Conservation (phyloP, 352 stramenopile genomes). For the Globisporangium spiculum region DNA sequence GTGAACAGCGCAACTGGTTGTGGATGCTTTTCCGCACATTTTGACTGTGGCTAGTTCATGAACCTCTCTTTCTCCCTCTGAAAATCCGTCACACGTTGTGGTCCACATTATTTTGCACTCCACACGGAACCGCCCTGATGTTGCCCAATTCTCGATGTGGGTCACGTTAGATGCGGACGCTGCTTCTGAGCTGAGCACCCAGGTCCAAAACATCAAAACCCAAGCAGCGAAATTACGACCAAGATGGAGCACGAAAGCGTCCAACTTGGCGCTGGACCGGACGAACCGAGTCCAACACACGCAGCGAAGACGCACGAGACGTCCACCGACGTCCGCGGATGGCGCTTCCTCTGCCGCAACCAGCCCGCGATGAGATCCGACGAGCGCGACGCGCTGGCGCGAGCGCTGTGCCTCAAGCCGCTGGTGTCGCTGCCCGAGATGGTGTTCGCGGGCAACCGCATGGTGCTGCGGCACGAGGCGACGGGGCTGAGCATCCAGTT, state of each 20-base stretch:
- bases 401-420: constrained; percentile 26
- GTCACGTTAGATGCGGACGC: background rate
- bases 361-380: constrained; percentile 41
- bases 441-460: constrained; percentile 41
- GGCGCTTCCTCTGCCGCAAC: constrained; percentile 37
- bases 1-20: too few species aligned
- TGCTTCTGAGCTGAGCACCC: too few species aligned
- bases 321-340: constrained; percentile 31
- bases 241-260: background rate
- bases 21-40: too few species aligned
- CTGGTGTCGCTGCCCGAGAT: constrained; percentile 54
- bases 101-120: background rate
- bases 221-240: background rate
- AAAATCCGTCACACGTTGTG: too few species aligned
- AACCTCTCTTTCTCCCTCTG: too few species aligned
- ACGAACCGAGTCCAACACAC: background rate
- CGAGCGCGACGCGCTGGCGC: constrained; percentile 29
- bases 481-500: constrained; percentile 39
- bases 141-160: background rate
- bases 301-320: constrained; percentile 15
- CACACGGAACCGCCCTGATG: background rate
- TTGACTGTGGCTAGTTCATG: too few species aligned
- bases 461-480: constrained; percentile 29
- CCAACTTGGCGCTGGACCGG: background rate
- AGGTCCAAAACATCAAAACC: background rate